Evolutionary conservation across 2,329 filamentous ascomycete genomes (phyloP).

Genomic region (Ampelomyces quisqualis): DNA sequence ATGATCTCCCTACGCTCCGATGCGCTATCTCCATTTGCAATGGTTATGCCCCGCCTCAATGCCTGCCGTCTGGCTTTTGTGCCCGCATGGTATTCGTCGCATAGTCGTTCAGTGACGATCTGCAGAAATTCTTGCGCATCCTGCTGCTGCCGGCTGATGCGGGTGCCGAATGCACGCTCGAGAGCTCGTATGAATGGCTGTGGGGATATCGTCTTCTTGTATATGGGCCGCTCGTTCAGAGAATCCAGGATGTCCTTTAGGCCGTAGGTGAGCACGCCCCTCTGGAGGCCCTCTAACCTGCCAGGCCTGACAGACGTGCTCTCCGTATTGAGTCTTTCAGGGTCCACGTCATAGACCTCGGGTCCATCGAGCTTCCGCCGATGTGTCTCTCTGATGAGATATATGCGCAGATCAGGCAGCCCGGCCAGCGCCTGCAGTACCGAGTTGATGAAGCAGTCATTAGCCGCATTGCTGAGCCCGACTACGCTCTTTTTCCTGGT

Average conservation of each 20-base stretch:
- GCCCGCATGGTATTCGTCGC: conserved; percentile 91
- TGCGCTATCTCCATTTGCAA: conserved; percentile 20
- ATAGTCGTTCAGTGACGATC: conserved; percentile 85
- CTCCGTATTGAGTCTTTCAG: conserved; percentile 48
- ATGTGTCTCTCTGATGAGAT: conserved; percentile 89
- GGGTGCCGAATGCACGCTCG: conserved; percentile 82
- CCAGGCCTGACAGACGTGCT: conserved; percentile 46
- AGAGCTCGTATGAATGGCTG: conserved; percentile 79
- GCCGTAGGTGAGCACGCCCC: conserved; percentile 78
- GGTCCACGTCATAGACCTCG: conserved; percentile 69
- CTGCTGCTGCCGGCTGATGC: conserved; percentile 92
- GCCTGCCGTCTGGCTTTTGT: conserved; percentile 67
- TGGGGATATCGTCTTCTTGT: conserved; percentile 90
- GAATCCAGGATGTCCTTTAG: conserved; percentile 90
- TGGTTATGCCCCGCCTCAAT: conserved; percentile 28
- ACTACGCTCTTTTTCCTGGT: conserved; percentile 77
- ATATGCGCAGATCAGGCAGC: conserved; percentile 81
- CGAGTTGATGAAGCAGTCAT: conserved; percentile 84
- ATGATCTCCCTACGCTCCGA: conserved; percentile 27
- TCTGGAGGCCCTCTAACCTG: conserved; percentile 65
- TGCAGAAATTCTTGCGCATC: conserved; percentile 98
- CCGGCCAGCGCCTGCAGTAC: conserved; percentile 91
- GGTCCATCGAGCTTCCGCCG: conserved; percentile 76
- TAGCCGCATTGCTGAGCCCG: conserved; percentile 82
- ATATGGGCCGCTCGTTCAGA: conserved; percentile 89